Conservation (phyloP, 2,329 filamentous ascomycete species). For the Magnaporthales sp. region DNA sequence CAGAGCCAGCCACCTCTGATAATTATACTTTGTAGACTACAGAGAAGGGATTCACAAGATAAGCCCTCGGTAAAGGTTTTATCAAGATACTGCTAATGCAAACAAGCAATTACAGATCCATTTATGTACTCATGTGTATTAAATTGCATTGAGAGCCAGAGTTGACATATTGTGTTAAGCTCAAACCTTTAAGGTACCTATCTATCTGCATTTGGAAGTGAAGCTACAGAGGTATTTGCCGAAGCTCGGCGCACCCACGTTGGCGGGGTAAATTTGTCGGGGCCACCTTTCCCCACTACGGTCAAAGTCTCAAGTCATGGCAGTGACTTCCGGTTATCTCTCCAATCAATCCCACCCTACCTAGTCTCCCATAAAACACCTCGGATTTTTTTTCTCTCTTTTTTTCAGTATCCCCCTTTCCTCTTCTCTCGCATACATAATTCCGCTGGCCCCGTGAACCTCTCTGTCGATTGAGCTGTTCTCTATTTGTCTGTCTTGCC, state of each 20-base stretch:
- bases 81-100: neutral
- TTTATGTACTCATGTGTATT: no score
- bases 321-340: neutral
- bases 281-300: neutral
- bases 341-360: neutral
- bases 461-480: neutral
- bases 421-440: neutral
- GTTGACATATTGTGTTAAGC: no score
- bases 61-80: neutral
- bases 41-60: neutral
- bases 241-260: neutral
- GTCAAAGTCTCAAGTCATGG: neutral
- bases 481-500: neutral
- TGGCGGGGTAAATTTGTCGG: slow-evolving; percentile 1
- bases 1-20: neutral
- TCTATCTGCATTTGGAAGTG: neutral
- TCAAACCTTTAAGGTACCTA: no score
- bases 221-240: neutral
- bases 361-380: slow-evolving; percentile 7
- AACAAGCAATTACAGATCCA: neutral
- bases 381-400: slow-evolving; percentile 6
- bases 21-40: neutral
- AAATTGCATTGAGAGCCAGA: no score
- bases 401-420: neutral
- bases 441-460: neutral